Evolutionary conservation across 441 rosid genomes (phyloP).

Genomic region (Populus hybrid): DNA sequence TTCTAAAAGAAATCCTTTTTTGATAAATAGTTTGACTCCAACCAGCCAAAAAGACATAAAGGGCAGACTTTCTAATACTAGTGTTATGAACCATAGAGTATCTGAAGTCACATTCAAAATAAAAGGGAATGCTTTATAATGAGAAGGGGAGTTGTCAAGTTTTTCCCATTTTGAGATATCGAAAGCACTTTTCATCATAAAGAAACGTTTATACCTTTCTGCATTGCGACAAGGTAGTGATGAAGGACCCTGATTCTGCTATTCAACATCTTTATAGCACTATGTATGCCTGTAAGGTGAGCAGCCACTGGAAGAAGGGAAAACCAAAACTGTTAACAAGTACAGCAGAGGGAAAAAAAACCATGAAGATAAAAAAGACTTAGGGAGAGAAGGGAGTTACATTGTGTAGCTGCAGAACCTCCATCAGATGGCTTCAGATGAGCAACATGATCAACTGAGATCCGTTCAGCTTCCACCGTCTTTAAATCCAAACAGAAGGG

Average conservation of each 20-base stretch:
- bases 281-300: conserved; percentile 92
- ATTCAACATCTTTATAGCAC: conserved; percentile 98
- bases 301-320: conserved; percentile 75
- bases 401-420: conserved; percentile 91
- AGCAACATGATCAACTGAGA: conserved; percentile 96
- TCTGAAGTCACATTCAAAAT: not conserved
- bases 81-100: not conserved
- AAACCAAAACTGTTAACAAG: conserved; percentile 2
- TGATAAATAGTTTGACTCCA: not conserved
- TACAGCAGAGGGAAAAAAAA: not conserved
- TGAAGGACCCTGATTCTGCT: conserved; percentile 88
- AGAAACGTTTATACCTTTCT: conserved; percentile 56
- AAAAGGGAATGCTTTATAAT: not conserved
- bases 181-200: not conserved
- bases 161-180: not conserved
- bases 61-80: not conserved
- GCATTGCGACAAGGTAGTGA: conserved; percentile 85
- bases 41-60: not conserved
- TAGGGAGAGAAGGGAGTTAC: conserved; percentile 31
- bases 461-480: conserved; percentile 97
- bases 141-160: not conserved
- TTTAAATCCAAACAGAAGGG: conserved; percentile 21
- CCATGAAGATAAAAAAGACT: not conserved
- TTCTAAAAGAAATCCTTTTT: no score
- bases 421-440: conserved; percentile 98